Evolutionary conservation across 2,329 filamentous ascomycete genomes (phyloP).

Genomic region (Calonectria leucothoes): DNA sequence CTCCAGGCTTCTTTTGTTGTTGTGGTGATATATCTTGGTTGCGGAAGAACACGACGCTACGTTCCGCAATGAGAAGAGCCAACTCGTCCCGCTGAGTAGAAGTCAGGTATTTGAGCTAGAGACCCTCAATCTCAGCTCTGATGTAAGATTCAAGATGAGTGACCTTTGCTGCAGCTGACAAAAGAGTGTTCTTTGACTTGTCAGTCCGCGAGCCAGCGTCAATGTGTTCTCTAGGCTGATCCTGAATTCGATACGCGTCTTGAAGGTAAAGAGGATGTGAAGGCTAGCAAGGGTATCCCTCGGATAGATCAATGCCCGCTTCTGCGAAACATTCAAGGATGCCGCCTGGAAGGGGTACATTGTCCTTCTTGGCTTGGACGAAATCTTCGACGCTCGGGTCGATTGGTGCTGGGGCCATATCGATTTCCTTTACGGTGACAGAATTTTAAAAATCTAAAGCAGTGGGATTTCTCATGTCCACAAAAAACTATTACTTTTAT

Average conservation of each 20-base stretch:
- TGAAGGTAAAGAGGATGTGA: slow-evolving; percentile 75
- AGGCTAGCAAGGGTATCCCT: slow-evolving; percentile 79
- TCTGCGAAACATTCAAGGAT: slow-evolving; percentile 71
- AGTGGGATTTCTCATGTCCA: neutral
- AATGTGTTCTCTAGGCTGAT: slow-evolving; percentile 63
- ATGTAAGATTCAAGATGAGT: slow-evolving; percentile 71
- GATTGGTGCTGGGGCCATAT: slow-evolving; percentile 68
- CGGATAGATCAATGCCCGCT: slow-evolving; percentile 75
- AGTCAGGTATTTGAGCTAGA: slow-evolving; percentile 72
- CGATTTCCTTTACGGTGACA: neutral
- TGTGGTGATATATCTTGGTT: slow-evolving; percentile 71
- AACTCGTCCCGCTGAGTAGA: slow-evolving; percentile 71
- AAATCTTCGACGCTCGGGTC: slow-evolving; percentile 72
- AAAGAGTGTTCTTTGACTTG: slow-evolving; percentile 69
- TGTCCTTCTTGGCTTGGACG: slow-evolving; percentile 72
- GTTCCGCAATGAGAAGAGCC: slow-evolving; percentile 70
- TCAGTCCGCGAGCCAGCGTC: slow-evolving; percentile 75
- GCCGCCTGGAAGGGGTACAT: slow-evolving; percentile 68
- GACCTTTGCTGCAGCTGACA: slow-evolving; percentile 72
- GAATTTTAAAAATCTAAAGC: neutral
- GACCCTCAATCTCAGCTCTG: slow-evolving; percentile 72
- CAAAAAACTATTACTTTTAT: neutral
- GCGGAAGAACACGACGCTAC: slow-evolving; percentile 76
- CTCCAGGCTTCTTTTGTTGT: slow-evolving; percentile 71
- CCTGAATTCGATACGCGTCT: slow-evolving; percentile 75